phyloP scores from a whole-genome alignment of 2,329 filamentous ascomycete genomes.

The Alternaria triticina region DNA sequence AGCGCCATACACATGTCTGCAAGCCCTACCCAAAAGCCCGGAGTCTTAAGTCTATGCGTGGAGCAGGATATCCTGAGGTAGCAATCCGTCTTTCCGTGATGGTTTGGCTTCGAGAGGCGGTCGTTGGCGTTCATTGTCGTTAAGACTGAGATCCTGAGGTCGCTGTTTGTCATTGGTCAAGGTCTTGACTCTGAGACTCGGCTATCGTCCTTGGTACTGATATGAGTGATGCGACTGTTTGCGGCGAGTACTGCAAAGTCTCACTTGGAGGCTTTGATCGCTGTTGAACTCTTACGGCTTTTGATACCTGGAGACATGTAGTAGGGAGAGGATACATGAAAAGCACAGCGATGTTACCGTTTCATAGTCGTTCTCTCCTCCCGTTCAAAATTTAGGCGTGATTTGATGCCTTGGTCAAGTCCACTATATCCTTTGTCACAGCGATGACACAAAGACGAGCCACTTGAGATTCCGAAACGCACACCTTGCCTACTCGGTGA shows the following conservation, averaged over 20 bases:
- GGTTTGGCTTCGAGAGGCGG: too few species aligned
- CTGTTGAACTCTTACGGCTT: background rate
- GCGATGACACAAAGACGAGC: background rate
- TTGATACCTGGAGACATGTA: background rate
- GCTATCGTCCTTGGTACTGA: too few species aligned
- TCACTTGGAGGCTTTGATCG: too few species aligned
- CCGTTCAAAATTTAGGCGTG: background rate
- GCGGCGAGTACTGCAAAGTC: too few species aligned
- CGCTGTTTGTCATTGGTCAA: too few species aligned
- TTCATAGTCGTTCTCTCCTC: background rate
- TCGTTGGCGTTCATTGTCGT: too few species aligned
- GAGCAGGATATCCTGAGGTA: too few species aligned
- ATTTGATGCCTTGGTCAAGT: background rate
- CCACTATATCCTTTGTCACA: background rate
- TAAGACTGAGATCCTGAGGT: too few species aligned
- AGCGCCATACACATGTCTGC: background rate
- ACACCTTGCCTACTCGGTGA: background rate
- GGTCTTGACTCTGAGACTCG: too few species aligned
- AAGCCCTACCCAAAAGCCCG: background rate
- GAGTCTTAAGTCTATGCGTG: too few species aligned
- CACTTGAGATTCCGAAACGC: background rate
- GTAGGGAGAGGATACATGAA: background rate
- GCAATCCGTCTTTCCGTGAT: too few species aligned
- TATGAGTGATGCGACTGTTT: too few species aligned
- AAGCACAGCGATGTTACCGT: background rate